phyloP scores from a whole-genome alignment of 139 green algal species.

The Chlorella sorokiniana region DNA sequence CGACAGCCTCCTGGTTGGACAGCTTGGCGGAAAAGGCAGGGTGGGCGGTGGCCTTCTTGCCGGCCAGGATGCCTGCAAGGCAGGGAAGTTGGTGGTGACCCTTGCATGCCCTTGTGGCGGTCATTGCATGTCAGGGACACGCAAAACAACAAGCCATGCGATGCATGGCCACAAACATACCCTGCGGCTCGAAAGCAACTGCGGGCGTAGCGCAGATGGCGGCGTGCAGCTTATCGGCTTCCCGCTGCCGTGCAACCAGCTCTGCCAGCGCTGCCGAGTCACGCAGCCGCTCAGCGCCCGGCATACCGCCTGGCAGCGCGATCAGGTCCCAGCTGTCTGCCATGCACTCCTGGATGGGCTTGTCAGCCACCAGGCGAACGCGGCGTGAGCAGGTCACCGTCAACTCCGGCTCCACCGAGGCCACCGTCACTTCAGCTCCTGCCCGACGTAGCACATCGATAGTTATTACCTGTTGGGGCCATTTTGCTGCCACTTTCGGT shows the following conservation, averaged over 20 bases:
- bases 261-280: slow-evolving; percentile 64
- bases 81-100: neutral
- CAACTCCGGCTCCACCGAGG: slow-evolving; percentile 74
- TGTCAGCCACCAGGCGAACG: slow-evolving; percentile 87
- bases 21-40: slow-evolving; percentile 86
- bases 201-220: slow-evolving; percentile 96
- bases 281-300: slow-evolving; percentile 87
- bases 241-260: slow-evolving; percentile 69
- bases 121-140: no score
- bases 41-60: slow-evolving; percentile 83
- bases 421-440: slow-evolving; percentile 77
- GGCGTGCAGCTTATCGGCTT: slow-evolving; percentile 55
- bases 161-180: neutral
- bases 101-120: neutral
- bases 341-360: slow-evolving; percentile 53
- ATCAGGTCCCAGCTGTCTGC: slow-evolving; percentile 81
- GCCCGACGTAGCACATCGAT: slow-evolving; percentile 92
- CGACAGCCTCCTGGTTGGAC: slow-evolving; percentile 63
- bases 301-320: slow-evolving; percentile 91
- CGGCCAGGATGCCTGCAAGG: slow-evolving; percentile 68
- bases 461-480: slow-evolving; percentile 73
- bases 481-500: no score
- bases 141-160: no score
- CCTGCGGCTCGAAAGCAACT: slow-evolving; percentile 85
- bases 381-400: slow-evolving; percentile 68